A percentile compares a stretch with the other conserved stretches of the same genome.
phyloP scores from a whole-genome alignment of 805 yeast genomes.

The Blastobotrys americana region DNA sequence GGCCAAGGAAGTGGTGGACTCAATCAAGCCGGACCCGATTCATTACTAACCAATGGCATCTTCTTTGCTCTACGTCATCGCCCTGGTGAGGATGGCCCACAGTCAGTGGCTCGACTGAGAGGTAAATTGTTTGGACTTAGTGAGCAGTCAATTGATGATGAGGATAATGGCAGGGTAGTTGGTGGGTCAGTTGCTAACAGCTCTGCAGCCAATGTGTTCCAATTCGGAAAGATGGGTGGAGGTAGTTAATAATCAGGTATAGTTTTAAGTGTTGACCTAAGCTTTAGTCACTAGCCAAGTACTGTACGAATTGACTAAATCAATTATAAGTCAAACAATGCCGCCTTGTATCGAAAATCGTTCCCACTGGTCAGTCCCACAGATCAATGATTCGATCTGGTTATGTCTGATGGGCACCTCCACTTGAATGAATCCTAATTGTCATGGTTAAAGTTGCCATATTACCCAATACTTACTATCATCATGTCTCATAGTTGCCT shows the following conservation, averaged over 20 bases:
- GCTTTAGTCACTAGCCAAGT: too few relatives aligned
- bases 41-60: slow-evolving; percentile 36
- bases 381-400: too few relatives aligned
- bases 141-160: slow-evolving; percentile 19
- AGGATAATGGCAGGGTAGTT: slow-evolving; percentile 6
- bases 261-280: too few relatives aligned
- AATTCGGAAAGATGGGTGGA: slow-evolving; percentile 29
- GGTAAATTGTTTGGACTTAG: slow-evolving; percentile 35
- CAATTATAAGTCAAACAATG: too few relatives aligned
- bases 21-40: slow-evolving; percentile 40
- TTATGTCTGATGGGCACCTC: background rate
- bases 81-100: slow-evolving; percentile 26
- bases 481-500: too few relatives aligned
- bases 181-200: background rate
- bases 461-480: too few relatives aligned
- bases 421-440: background rate
- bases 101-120: slow-evolving; percentile 23
- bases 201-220: slow-evolving; percentile 23
- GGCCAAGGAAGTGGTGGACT: slow-evolving; percentile 22
- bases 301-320: too few relatives aligned
- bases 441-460: background rate
- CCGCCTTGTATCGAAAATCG: too few relatives aligned
- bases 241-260: too few relatives aligned
- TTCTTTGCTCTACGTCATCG: slow-evolving; percentile 36
- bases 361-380: too few relatives aligned